A percentile compares a stretch with the other conserved stretches of the same genome.
phyloP scores from a whole-genome alignment of 2,329 filamentous ascomycete species.

The Aureobasidium sp. region DNA sequence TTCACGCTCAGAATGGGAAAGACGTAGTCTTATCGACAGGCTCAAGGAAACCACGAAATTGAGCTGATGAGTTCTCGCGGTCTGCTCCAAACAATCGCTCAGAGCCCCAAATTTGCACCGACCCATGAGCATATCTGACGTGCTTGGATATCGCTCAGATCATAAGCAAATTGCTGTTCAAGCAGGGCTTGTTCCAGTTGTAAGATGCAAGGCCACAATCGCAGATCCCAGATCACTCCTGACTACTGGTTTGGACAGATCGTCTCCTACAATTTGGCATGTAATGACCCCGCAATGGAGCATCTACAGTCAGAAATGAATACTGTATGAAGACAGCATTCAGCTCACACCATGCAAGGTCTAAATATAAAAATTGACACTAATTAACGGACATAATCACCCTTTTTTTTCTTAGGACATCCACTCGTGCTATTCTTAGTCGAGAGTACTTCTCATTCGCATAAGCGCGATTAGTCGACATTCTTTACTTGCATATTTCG shows the following conservation, averaged over 20 bases:
- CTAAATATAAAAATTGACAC: slow-evolving; percentile 4
- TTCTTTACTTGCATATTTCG: not conserved
- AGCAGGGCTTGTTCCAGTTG: not conserved
- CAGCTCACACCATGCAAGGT: not conserved
- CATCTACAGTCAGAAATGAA: not conserved
- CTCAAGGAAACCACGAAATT: not conserved
- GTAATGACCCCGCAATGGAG: not conserved
- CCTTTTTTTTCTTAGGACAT: not conserved
- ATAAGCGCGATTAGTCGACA: slow-evolving; percentile 8
- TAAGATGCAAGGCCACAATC: not conserved
- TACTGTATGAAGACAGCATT: not conserved
- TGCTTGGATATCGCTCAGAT: no score
- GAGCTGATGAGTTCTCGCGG: not conserved
- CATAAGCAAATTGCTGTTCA: not conserved
- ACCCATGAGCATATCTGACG: no score
- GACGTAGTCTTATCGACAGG: not conserved
- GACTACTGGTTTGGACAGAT: not conserved
- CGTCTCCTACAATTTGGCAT: not conserved
- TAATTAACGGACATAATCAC: slow-evolving; percentile 5
- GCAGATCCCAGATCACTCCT: not conserved
- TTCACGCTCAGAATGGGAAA: not conserved
- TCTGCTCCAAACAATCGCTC: not conserved
- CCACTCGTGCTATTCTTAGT: slow-evolving; percentile 2
- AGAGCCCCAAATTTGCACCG: not conserved
- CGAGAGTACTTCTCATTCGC: not conserved